Evolutionary conservation across 2,329 filamentous ascomycete genomes (phyloP), one percentile per base, ranked within the genome.

Genomic region (Coniella vitis): DNA sequence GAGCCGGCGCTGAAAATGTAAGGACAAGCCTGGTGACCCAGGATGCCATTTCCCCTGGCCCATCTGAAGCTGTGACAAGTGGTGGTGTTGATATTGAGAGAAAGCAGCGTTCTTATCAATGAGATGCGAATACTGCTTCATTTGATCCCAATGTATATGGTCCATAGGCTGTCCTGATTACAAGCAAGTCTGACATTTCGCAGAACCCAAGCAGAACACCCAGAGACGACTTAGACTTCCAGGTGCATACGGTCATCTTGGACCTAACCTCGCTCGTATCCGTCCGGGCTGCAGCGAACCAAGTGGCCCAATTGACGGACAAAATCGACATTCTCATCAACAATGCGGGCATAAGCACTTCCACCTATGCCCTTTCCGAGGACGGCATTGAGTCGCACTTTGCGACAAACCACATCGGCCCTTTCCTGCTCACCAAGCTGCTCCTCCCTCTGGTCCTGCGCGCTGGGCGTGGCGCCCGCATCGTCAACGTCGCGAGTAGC

Each of bases 301-400:
- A 49, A 31, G 34, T 43, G 29, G 42, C 55, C 29, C 61, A 61
- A 43, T 55, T 63, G 9, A 47, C 57, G 16, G 61, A 65, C 53
- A 55, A 57, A 38, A 60, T 55, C 34, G 69, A 73, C 55, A 65
- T 71, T 37, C 56, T 73, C 4, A 62, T 71, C 45, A 63, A 65
- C 41, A 72, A 72, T 50, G 71, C 72, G 1, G 72, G 69, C 1
- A 62, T 73, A 32, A 71, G 74, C 66, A 67, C 63, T 0, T 55
- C 54, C 16, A 63, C 68, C 4, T 60, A 66, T 48, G 40, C 56
- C 45, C 48, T 54, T n/a, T 65, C 59, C 7, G 52, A 55, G n/a
- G 64, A 68, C 39, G 59, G 60, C 2, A 48, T 63, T 45, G 64
- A 69, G 42, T 56, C 55, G 19, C 63, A 68, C 45, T 55, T 65